These are phyloP conservation scores for Exophiala mesophila DNA, from an alignment of 2,329 filamentous ascomycete genomes.

Conservation along the genomic window DNA sequence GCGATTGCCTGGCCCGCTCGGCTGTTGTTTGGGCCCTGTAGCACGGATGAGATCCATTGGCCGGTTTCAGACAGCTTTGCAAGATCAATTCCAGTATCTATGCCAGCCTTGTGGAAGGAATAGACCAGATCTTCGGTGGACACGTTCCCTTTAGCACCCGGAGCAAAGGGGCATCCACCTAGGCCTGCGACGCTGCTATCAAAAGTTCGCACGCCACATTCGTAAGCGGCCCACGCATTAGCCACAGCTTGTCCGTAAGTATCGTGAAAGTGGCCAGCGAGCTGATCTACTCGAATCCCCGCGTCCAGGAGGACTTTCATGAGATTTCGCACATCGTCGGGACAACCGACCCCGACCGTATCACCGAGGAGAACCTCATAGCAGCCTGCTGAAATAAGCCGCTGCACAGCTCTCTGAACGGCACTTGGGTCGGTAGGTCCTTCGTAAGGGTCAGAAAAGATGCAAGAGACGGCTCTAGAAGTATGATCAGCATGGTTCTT, in stretches of 20 bases:
- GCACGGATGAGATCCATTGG: slow-evolving; percentile 62
- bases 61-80: slow-evolving; percentile 64
- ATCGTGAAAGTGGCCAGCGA: slow-evolving; percentile 85
- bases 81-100: slow-evolving; percentile 46
- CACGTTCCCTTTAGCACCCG: slow-evolving; percentile 81
- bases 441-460: slow-evolving; percentile 45
- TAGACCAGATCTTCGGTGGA: slow-evolving; percentile 81
- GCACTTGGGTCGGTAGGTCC: slow-evolving; percentile 49
- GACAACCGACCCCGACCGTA: slow-evolving; percentile 83
- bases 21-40: slow-evolving; percentile 61
- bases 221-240: slow-evolving; percentile 71
- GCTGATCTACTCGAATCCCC: slow-evolving; percentile 62
- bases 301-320: slow-evolving; percentile 31
- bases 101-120: slow-evolving; percentile 48
- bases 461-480: slow-evolving; percentile 35
- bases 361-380: slow-evolving; percentile 88
- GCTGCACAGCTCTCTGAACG: slow-evolving; percentile 48
- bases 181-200: slow-evolving; percentile 75
- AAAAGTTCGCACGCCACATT: slow-evolving; percentile 72
- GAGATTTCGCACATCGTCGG: slow-evolving; percentile 31
- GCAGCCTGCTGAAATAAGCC: slow-evolving; percentile 76
- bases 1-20: slow-evolving; percentile 58
- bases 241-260: slow-evolving; percentile 83
- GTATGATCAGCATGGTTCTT: neutral
- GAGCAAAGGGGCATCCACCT: slow-evolving; percentile 79